Evolutionary conservation across 2,329 filamentous ascomycete species (phyloP), one percentile per base, ranked within the genome.

Genomic region (Iodosphaeria phyllophila): DNA sequence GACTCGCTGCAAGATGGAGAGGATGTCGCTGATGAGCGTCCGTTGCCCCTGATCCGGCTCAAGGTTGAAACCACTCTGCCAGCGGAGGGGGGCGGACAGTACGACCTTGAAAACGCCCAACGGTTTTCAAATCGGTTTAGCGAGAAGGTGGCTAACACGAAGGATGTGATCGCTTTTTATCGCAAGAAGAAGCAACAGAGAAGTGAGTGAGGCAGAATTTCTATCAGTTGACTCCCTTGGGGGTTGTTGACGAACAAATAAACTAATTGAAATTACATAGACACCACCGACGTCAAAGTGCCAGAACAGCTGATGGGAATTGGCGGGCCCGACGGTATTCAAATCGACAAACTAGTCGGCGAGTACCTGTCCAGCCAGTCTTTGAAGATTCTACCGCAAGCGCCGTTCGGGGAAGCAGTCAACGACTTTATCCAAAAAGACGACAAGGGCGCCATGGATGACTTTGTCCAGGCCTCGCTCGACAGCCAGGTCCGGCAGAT

Each of bases 341-440:
- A 86, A 39, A 83, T 98, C 4, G 82, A 91, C 34, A 75, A 76
- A 34, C 60, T 98, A 0, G 86, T 98, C 0, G 66, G 75, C 24
- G 83, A 95, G 36, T 93, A 84, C 38, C 63, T 98, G 3, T 67
- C 68, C 0, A 77, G 79, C 0, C 84, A 95, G 40, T 84, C 80
- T 0, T 65, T 98, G 16, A 92, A 84, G 29, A 89, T 98, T 24
- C 60, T 98, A 0, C 89, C 89, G 0, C 80, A 92, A 39, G 89
- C 84, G 16, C 77, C 76, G 0, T 93, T 98, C 41, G 78, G 83
- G 10, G 84, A 95, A 41, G 89, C 89, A 0, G 82, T 98, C 5
- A 74, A 73, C 23, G 78, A 92, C 32, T 98, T 89, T 39, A 82
- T 98, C 14, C 74, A 84, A 44, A 95, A 95, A 37, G 82, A 92